A percentile compares a stretch with the other conserved stretches of the same genome.
Conservation (phyloP, 2,329 filamentous ascomycete genomes). For the Colletotrichum liaoningense region DNA sequence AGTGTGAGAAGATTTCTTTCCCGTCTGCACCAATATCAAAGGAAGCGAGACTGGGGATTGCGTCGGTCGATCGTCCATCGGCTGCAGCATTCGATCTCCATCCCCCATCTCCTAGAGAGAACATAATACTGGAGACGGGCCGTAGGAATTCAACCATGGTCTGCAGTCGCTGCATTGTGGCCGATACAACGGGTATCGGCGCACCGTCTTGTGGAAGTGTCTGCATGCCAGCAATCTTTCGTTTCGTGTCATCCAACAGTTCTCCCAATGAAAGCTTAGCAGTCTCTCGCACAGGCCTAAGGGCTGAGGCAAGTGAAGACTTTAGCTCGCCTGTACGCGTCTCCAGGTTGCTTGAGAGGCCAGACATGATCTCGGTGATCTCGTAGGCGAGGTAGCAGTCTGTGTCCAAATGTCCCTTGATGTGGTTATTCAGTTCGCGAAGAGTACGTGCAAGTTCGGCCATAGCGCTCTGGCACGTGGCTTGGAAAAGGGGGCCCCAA, state of each 20-base stretch:
- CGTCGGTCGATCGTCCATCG: conserved; percentile 69
- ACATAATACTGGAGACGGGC: conserved; percentile 89
- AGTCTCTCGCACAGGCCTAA: conserved; percentile 92
- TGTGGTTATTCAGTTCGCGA: conserved; percentile 88
- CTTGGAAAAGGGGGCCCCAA: conserved; percentile 82
- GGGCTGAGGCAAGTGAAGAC: conserved; percentile 80
- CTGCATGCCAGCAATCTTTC: conserved; percentile 73
- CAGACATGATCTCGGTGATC: conserved; percentile 89
- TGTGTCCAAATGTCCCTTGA: conserved; percentile 85
- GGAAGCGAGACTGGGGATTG: conserved; percentile 77
- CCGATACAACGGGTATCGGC: conserved; percentile 80
- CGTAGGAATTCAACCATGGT: conserved; percentile 88
- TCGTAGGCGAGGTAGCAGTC: conserved; percentile 97
- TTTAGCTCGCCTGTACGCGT: conserved; percentile 88
- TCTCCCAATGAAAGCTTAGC: conserved; percentile 87
- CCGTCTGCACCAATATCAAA: conserved; percentile 93
- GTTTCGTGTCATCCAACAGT: conserved; percentile 84
- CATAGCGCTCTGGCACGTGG: conserved; percentile 82
- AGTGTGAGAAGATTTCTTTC: conserved; percentile 87
- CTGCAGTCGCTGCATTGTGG: conserved; percentile 88
- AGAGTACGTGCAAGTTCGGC: conserved; percentile 87
- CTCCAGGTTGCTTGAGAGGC: conserved; percentile 83
- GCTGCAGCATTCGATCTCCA: conserved; percentile 73
- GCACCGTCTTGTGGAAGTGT: conserved; percentile 82
- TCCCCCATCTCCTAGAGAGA: conserved; percentile 91